Evolutionary conservation across 2,329 filamentous ascomycete species (phyloP), one percentile per base, ranked within the genome.

Genomic region (Beauveria sp.): DNA sequence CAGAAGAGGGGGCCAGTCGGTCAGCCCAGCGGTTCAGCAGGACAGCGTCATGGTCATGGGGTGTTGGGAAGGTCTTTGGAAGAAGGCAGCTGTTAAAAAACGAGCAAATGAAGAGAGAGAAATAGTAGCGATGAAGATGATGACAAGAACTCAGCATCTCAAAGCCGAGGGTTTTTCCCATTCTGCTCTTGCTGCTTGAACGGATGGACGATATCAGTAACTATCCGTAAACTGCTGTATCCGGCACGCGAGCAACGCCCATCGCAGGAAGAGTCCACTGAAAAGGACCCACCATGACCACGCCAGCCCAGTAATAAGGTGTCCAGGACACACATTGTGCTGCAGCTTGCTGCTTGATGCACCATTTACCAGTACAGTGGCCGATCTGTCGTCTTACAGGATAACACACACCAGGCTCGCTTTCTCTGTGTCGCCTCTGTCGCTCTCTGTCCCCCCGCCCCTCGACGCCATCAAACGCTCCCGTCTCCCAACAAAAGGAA

Each of bases 401-500:
- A 37, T 37, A 37, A 5, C 5, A 37, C 34, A 14, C 34, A 18
- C 9, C 52, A n/a, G 34, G 52, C 40, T 14, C 28, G 24, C 34
- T 24, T 34, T 28, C 55, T 26, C 55, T 57, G 55, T 57, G 43
- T 34, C 37, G 37, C 55, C 55, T 48, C 54, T 10, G 28, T 30
- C 28, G 28, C 28, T 20, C 20, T 48, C 46, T 40, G 14, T 14
- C 37, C 56, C 56, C 56, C 40, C 46, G 22, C 56, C 56, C 47
- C 56, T 50, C 40, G 48, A 43, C 40, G 56, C 48, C 46, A 53
- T 59, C 48, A 47, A 40, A 53, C 56, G 28, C 56, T 41, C 30
- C 24, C 47, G 22, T 20, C 57, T 54, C 58, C 51, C 58, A 60
- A 60, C 58, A 60, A 59, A 62, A 62, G 61, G 51, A 62, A 62